phyloP scores from a whole-genome alignment of 1,139 yeast genomes.

The Scheffersomyces parashehatae region DNA sequence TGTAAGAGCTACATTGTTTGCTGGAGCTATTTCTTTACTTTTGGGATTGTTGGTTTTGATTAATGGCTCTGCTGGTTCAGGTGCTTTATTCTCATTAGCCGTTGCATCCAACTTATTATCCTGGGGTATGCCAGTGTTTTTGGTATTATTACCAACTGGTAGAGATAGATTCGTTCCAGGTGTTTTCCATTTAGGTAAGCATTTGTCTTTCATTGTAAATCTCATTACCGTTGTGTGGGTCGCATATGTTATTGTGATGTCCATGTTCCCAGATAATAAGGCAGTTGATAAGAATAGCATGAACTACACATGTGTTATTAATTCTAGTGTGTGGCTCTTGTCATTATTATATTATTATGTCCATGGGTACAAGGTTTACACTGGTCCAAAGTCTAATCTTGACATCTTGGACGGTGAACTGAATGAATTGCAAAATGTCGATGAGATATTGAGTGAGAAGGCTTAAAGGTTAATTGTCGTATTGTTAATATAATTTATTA shows the following conservation, averaged over 20 bases:
- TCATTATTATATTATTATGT: conserved; percentile 28
- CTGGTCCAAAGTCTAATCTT: conserved; percentile 41
- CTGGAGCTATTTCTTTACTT: conserved; percentile 26
- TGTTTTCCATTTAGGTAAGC: conserved; percentile 32
- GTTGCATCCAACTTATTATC: conserved; percentile 46
- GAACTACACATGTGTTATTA: conserved; percentile 39
- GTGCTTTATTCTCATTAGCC: conserved; percentile 52
- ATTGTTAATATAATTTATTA: too few relatives aligned
- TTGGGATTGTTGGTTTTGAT: conserved; percentile 36
- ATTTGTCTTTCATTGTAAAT: conserved; percentile 25
- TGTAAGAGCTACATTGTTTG: conserved; percentile 33
- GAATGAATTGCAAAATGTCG: neutral
- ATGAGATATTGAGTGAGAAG: conserved; percentile 1
- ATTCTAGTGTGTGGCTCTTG: conserved; percentile 36
- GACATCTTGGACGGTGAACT: conserved; percentile 9
- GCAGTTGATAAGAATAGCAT: conserved; percentile 28
- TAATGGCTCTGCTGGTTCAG: conserved; percentile 32
- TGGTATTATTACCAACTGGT: conserved; percentile 45
- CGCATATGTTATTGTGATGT: conserved; percentile 32
- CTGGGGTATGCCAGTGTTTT: conserved; percentile 44
- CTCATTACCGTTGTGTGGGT: conserved; percentile 26
- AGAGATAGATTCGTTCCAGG: conserved; percentile 29
- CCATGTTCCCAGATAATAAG: conserved; percentile 40
- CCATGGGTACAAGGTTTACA: conserved; percentile 20
- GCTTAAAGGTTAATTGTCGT: neutral